Conservation (phyloP, 768 basidiomycete species). For the Tremella fuciformis region DNA sequence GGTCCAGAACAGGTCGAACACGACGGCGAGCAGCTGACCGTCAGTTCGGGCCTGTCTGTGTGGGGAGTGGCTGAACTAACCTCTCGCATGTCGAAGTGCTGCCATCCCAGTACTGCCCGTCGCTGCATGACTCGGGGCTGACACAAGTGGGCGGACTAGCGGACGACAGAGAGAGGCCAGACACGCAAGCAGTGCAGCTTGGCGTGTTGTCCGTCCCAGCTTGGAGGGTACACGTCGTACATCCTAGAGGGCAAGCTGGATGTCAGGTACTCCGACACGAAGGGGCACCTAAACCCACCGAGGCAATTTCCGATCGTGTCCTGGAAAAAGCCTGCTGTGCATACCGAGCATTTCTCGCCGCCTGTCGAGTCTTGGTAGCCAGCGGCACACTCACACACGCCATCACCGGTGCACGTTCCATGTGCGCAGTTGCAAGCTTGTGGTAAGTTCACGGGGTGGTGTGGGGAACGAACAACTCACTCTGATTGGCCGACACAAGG, state of each 20-base stretch:
- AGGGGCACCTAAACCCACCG: conserved; percentile 19
- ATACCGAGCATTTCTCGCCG: conserved; percentile 30
- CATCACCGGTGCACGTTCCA: conserved; percentile 39
- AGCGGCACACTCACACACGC: conserved; percentile 42
- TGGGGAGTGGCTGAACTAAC: conserved; percentile 26
- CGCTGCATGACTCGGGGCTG: conserved; percentile 24
- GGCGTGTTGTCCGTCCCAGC: conserved; percentile 21
- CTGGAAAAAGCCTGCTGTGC: conserved; percentile 39
- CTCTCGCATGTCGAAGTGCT: conserved; percentile 23
- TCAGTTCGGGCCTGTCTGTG: conserved; percentile 4
- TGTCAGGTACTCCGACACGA: neutral
- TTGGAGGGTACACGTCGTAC: conserved; percentile 31
- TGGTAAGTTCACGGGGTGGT: neutral
- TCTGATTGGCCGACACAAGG: conserved; percentile 14
- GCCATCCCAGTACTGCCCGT: conserved; percentile 41
- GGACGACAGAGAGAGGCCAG: conserved; percentile 18
- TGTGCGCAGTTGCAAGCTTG: conserved; percentile 43
- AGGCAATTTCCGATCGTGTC: conserved; percentile 31
- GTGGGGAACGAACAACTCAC: conserved; percentile 17
- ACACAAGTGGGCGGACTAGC: conserved; percentile 30
- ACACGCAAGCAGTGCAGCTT: conserved; percentile 26
- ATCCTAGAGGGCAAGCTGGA: conserved; percentile 47
- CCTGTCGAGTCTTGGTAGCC: conserved; percentile 38
- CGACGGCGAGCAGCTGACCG: conserved; percentile 48
- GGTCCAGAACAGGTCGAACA: conserved; percentile 48